Percentiles rank a stretch among this genome's conserved stretches.
These are phyloP conservation scores for Mortierella sp. DNA, from an alignment of 371 early-diverging fungal genomes.

Conservation along the genomic window DNA sequence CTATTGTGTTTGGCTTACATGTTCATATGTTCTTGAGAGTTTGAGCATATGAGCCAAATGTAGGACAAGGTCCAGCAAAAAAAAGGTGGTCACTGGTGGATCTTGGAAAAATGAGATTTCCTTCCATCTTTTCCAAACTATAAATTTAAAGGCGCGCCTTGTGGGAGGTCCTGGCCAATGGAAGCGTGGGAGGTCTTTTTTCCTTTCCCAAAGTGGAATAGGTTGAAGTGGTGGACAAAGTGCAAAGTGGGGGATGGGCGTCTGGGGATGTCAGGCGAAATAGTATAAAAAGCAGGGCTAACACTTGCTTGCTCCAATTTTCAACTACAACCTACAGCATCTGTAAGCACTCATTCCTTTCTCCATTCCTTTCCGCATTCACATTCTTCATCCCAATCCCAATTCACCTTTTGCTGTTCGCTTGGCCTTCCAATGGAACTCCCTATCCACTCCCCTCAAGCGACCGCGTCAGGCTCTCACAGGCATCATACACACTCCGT, in stretches of 20 bases:
- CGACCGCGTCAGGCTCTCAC: conserved; percentile 4
- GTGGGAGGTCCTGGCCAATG: background rate
- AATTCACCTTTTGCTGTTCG: background rate
- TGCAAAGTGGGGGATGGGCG: background rate
- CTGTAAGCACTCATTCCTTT: background rate
- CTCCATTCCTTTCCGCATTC: background rate
- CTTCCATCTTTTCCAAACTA: conserved; percentile 26
- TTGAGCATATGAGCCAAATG: background rate
- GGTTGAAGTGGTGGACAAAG: too few species aligned
- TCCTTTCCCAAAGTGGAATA: conserved; percentile 5
- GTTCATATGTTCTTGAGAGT: too few species aligned
- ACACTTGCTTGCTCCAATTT: background rate
- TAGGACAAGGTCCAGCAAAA: background rate
- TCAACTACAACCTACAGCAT: background rate
- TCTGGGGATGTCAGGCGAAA: background rate
- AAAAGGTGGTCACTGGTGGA: background rate
- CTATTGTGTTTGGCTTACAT: too few species aligned
- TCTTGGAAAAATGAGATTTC: background rate
- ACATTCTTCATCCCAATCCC: background rate
- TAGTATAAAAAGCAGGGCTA: background rate
- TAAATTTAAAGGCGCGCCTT: background rate
- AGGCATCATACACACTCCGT: conserved; percentile 14
- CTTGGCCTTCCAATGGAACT: conserved; percentile 9
- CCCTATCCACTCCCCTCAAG: conserved; percentile 6
- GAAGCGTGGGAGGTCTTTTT: background rate